Conservation (phyloP, 1,139 yeast species). For the Arxiozyma heterogenica region DNA sequence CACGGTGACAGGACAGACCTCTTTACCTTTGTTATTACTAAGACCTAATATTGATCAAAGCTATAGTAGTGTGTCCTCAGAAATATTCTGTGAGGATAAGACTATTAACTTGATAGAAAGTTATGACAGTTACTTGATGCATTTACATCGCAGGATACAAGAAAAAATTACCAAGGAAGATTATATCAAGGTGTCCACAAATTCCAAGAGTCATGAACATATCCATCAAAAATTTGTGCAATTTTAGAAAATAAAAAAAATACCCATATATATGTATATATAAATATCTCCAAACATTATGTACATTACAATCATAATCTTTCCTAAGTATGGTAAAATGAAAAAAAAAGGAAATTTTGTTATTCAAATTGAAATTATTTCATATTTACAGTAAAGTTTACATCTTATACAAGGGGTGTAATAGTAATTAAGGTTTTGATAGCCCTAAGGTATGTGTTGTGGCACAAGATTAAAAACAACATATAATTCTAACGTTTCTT, state of each 20-base stretch:
- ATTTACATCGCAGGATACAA: constrained; percentile 52
- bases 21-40: constrained; percentile 22
- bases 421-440: no score
- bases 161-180: constrained; percentile 41
- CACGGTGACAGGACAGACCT: constrained; percentile 16
- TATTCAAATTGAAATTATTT: no score
- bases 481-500: no score
- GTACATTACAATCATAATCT: neutral
- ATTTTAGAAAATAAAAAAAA: constrained; percentile 11
- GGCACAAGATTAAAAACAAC: no score
- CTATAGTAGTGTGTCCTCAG: constrained; percentile 31
- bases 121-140: constrained; percentile 51
- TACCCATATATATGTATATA: neutral
- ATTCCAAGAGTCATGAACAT: constrained; percentile 22
- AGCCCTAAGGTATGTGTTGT: no score
- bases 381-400: no score
- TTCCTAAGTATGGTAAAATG: no score
- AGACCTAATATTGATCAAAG: constrained; percentile 29
- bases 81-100: constrained; percentile 67
- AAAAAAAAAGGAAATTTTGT: no score
- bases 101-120: constrained; percentile 43
- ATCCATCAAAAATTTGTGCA: constrained; percentile 32
- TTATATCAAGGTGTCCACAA: constrained; percentile 17
- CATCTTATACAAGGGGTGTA: no score
- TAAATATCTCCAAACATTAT: no score